Percentiles rank a stretch among this genome's conserved stretches.
phyloP scores from a whole-genome alignment of 208 protist genomes.

The Trypanosoma boissoni region DNA sequence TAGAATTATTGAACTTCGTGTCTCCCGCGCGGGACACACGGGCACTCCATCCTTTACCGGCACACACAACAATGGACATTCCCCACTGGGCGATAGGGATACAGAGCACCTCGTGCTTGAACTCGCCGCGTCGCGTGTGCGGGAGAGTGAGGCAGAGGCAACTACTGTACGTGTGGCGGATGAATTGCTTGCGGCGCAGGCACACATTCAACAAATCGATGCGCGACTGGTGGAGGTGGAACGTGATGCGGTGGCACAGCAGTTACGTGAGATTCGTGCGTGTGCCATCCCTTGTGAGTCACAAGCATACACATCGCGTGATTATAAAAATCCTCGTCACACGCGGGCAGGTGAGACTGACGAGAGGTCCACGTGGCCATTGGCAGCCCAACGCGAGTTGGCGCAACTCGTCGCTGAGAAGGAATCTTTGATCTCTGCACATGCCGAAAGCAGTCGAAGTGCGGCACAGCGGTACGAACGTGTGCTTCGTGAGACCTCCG shows the following conservation, averaged over 20 bases:
- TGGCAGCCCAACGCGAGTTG: slow-evolving; percentile 41
- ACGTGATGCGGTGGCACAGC: slow-evolving; percentile 33
- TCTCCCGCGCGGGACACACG: too few relatives aligned
- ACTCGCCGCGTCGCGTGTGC: slow-evolving; percentile 49
- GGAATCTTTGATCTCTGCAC: slow-evolving; percentile 47
- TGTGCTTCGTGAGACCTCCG: slow-evolving; percentile 38
- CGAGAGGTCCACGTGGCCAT: slow-evolving; percentile 31
- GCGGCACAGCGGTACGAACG: slow-evolving; percentile 46
- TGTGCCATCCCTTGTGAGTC: too few relatives aligned
- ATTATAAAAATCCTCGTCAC: too few relatives aligned
- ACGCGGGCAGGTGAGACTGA: background rate
- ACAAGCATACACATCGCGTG: too few relatives aligned
- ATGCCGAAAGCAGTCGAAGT: slow-evolving; percentile 46
- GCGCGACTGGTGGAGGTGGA: slow-evolving; percentile 71
- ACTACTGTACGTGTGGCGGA: slow-evolving; percentile 43
- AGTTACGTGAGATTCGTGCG: slow-evolving; percentile 30
- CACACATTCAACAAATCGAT: slow-evolving; percentile 76
- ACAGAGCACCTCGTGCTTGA: slow-evolving; percentile 44
- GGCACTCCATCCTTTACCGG: too few relatives aligned
- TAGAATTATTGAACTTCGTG: slow-evolving; percentile 48
- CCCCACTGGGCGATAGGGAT: too few relatives aligned
- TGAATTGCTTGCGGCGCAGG: slow-evolving; percentile 66
- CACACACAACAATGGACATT: too few relatives aligned
- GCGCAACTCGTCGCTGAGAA: slow-evolving; percentile 42
- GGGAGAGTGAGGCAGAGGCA: slow-evolving; percentile 66